A percentile compares a stretch with the other conserved stretches of the same genome.
phyloP scores from a whole-genome alignment of 106 monocot species.

The Acorus calamus region DNA sequence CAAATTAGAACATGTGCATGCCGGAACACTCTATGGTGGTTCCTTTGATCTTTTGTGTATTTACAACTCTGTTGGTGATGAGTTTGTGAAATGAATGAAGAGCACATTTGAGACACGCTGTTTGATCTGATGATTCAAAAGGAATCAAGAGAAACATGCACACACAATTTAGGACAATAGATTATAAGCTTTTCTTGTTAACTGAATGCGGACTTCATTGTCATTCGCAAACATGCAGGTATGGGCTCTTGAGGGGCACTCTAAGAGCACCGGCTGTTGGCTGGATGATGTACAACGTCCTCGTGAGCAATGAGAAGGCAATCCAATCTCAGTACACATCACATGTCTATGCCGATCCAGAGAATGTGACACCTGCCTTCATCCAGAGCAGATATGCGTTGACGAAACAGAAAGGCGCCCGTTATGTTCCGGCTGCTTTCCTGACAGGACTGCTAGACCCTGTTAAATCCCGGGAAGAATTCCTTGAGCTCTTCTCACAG shows the following conservation, averaged over 20 bases:
- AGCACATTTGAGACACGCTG: too few species aligned
- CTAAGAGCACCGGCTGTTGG: constrained; percentile 81
- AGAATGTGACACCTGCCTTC: constrained; percentile 64
- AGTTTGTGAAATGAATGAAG: too few species aligned
- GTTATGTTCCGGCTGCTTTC: constrained; percentile 90
- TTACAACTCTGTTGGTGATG: too few species aligned
- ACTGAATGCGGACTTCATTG: too few species aligned
- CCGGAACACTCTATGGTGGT: too few species aligned
- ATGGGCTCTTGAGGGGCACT: constrained; percentile 78
- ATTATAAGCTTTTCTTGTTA: too few species aligned
- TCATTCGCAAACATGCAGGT: constrained; percentile 24
- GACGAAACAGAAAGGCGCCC: constrained; percentile 77
- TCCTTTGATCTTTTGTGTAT: too few species aligned
- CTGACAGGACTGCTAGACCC: constrained; percentile 90
- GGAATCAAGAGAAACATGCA: too few species aligned
- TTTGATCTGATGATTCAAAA: too few species aligned
- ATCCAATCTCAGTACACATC: constrained; percentile 91
- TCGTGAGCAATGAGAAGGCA: constrained; percentile 91
- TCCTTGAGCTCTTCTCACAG: constrained; percentile 51
- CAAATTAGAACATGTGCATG: too few species aligned
- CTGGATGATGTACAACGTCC: constrained; percentile 94
- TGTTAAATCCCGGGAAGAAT: constrained; percentile 77
- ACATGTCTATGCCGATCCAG: constrained; percentile 85
- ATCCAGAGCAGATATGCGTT: constrained; percentile 64
- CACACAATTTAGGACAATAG: too few species aligned